These are phyloP conservation scores for Tolypocladium ovalisporum DNA, from an alignment of 2,329 filamentous ascomycete species.

Conservation along the genomic window DNA sequence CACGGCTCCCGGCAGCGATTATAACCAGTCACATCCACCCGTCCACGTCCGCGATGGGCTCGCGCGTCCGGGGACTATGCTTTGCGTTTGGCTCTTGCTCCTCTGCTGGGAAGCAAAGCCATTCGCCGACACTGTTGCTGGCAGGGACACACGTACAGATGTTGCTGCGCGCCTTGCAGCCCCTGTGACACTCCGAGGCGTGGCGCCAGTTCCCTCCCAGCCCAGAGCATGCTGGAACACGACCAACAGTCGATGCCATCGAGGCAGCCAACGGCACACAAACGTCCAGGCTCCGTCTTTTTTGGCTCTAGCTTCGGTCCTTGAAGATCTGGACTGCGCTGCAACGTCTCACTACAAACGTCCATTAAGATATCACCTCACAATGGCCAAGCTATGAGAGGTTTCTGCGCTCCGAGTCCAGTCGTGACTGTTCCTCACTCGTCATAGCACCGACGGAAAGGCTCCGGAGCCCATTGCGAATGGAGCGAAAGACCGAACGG, in stretches of 20 bases:
- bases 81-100: not conserved
- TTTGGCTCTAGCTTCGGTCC: not conserved
- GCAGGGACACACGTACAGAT: not conserved
- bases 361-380: not conserved
- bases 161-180: not conserved
- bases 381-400: not conserved
- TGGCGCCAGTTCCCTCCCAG: not conserved
- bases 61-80: not conserved
- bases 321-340: slow-evolving; percentile 3
- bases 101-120: not conserved
- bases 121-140: not conserved
- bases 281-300: not conserved
- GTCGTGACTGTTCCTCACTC: not conserved
- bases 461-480: not conserved
- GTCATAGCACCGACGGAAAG: not conserved
- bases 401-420: not conserved
- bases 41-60: not conserved
- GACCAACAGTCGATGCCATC: not conserved
- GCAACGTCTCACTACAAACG: slow-evolving; percentile 4
- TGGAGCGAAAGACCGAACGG: not conserved
- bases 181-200: not conserved
- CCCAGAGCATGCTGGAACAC: not conserved
- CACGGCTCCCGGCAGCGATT: slow-evolving; percentile 1
- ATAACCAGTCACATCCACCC: not conserved
- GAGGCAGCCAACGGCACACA: not conserved